Evolutionary conservation across 768 basidiomycete genomes (phyloP).

Genomic region (Calocybe gangraenosa): DNA sequence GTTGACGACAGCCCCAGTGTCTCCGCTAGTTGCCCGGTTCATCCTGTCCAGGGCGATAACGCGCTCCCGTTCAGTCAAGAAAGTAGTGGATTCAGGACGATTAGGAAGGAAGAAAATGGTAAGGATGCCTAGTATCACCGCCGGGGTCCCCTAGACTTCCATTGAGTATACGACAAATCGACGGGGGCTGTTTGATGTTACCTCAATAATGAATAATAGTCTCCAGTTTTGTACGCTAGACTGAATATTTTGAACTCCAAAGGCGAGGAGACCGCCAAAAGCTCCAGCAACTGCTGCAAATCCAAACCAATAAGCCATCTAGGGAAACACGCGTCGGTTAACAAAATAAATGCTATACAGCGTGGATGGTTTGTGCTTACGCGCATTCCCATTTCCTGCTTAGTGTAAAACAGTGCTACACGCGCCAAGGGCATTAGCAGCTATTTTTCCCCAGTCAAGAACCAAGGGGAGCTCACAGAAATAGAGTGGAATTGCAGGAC

Average conservation of each 20-base stretch:
- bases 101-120: conserved; percentile 57
- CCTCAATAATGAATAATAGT: conserved; percentile 73
- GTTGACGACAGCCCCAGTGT: conserved; percentile 60
- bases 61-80: conserved; percentile 50
- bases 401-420: conserved; percentile 75
- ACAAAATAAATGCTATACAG: too few relatives aligned
- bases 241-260: conserved; percentile 65
- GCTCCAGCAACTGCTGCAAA: conserved; percentile 84
- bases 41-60: conserved; percentile 63
- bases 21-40: conserved; percentile 62
- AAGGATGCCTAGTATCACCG: conserved; percentile 58
- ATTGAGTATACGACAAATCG: background rate
- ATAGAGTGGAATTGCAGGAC: conserved; percentile 73
- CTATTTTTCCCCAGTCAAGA: background rate
- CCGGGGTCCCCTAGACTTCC: conserved; percentile 53
- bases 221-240: conserved; percentile 50
- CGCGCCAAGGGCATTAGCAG: background rate
- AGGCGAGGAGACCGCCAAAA: conserved; percentile 82
- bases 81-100: conserved; percentile 65
- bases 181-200: conserved; percentile 16
- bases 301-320: conserved; percentile 79
- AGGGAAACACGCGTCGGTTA: background rate
- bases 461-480: conserved; percentile 47
- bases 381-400: conserved; percentile 66
- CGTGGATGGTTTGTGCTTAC: conserved; percentile 26